Evolutionary conservation across 495 filamentous ascomycete species (phyloP).

Genomic region (Pseudevernia furfuracea): DNA sequence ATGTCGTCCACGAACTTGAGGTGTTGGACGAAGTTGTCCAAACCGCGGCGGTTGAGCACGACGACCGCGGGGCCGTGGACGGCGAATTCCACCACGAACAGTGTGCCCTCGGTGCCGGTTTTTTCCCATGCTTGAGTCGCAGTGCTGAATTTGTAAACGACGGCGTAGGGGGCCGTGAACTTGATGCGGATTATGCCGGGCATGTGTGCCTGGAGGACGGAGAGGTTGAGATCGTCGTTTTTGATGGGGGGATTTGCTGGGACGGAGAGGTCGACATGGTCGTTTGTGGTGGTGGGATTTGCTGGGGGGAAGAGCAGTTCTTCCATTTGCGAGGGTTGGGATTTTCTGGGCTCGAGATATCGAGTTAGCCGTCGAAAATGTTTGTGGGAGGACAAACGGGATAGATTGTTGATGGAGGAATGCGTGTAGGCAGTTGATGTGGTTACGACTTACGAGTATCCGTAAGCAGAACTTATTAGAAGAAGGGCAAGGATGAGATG

Average conservation of each 20-base stretch:
- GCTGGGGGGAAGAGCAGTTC: too few species aligned
- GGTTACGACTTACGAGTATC: neutral
- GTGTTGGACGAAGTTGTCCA: conserved; percentile 46
- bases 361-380: too few species aligned
- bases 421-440: neutral
- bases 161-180: conserved; percentile 68
- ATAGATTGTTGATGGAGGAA: neutral
- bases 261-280: neutral
- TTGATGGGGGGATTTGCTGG: conserved; percentile 37
- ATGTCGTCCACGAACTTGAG: conserved; percentile 34
- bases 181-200: conserved; percentile 59
- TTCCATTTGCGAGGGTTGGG: too few species aligned
- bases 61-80: conserved; percentile 51
- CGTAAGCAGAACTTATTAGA: too few species aligned
- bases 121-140: conserved; percentile 65
- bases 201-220: conserved; percentile 67
- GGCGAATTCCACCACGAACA: conserved; percentile 60
- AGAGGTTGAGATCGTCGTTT: conserved; percentile 75
- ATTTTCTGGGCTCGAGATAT: too few species aligned
- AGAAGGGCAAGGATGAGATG: too few species aligned
- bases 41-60: conserved; percentile 52
- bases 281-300: neutral
- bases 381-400: too few species aligned
- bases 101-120: conserved; percentile 63
- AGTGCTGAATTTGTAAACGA: conserved; percentile 67